Percentiles rank a stretch among this genome's conserved stretches.
These are phyloP conservation scores for Zelopaecilomyces penicillatus DNA, from an alignment of 2,329 filamentous ascomycete species.

Conservation along the genomic window DNA sequence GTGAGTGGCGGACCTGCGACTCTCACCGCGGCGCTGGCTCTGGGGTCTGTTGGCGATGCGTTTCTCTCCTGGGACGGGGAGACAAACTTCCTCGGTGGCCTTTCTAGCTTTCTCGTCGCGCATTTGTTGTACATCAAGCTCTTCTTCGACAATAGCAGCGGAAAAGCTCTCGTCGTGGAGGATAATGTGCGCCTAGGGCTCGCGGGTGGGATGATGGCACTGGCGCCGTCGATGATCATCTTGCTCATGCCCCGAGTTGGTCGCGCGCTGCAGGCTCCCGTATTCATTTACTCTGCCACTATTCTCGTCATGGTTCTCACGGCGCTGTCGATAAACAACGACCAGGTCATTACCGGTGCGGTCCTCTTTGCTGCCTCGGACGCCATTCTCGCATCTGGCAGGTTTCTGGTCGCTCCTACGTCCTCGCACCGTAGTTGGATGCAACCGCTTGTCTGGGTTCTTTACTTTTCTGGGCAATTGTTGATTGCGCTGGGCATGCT, in stretches of 20 bases:
- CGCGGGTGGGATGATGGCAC: constrained; percentile 12
- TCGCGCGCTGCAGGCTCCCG: constrained; percentile 16
- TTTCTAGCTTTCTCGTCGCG: constrained; percentile 24
- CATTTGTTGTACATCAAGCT: constrained; percentile 25
- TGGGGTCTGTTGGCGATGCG: constrained; percentile 26
- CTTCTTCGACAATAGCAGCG: constrained; percentile 14
- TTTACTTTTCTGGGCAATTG: constrained; percentile 28
- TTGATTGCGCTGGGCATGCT: constrained; percentile 17
- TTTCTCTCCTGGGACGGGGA: constrained; percentile 28
- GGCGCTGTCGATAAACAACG: constrained; percentile 19
- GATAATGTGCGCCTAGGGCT: constrained; percentile 11
- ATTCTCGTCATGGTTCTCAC: constrained; percentile 24
- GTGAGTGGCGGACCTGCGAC: constrained; percentile 11
- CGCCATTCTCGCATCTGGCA: constrained; percentile 22
- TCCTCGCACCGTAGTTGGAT: constrained; percentile 20
- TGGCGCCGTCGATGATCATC: constrained; percentile 18
- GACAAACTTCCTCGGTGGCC: constrained; percentile 22
- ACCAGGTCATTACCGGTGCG: constrained; percentile 18
- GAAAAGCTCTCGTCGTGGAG: constrained; percentile 3
- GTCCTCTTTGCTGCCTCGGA: constrained; percentile 26
- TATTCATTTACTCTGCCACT: constrained; percentile 22
- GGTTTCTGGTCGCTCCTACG: constrained; percentile 20
- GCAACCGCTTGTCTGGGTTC: constrained; percentile 25
- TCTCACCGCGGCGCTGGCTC: constrained; percentile 19
- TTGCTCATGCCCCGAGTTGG: constrained; percentile 19